Percentiles rank a stretch among this genome's conserved stretches.
Evolutionary conservation across 163 green algal species (phyloP).

Genomic region (Scenedesmus sp.): DNA sequence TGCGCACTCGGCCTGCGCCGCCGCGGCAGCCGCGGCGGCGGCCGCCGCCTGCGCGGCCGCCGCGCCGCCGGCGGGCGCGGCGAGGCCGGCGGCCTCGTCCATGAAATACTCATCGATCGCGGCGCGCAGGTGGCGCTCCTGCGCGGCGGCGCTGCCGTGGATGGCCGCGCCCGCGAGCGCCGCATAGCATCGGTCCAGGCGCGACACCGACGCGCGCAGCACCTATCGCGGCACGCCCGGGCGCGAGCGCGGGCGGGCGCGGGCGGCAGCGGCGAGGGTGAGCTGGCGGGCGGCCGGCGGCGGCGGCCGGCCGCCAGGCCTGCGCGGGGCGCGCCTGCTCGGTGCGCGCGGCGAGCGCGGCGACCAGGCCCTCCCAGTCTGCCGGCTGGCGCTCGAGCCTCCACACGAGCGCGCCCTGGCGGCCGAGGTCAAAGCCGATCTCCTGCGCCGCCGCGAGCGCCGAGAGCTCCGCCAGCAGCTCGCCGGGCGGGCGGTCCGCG

Average conservation of each 20-base stretch:
- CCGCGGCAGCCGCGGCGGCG: neutral
- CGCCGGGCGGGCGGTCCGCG: slow-evolving; percentile 23
- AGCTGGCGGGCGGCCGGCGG: too few relatives aligned
- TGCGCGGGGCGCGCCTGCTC: neutral
- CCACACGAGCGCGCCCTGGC: slow-evolving; percentile 52
- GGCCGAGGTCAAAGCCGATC: slow-evolving; percentile 67
- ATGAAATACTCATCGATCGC: slow-evolving; percentile 60
- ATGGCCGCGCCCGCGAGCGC: slow-evolving; percentile 55
- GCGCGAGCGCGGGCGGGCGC: too few relatives aligned
- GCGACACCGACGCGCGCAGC: slow-evolving; percentile 50
- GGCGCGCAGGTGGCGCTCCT: slow-evolving; percentile 50
- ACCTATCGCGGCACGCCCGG: slow-evolving; percentile 13
- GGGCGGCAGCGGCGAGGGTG: too few relatives aligned
- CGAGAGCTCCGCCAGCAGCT: slow-evolving; percentile 60
- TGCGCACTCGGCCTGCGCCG: too few relatives aligned
- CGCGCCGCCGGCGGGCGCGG: too few relatives aligned
- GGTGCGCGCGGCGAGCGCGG: slow-evolving; percentile 4
- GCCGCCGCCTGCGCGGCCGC: neutral
- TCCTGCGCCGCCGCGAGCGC: slow-evolving; percentile 53
- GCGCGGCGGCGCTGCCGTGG: slow-evolving; percentile 37
- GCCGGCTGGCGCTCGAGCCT: slow-evolving; percentile 42
- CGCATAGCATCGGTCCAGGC: slow-evolving; percentile 73
- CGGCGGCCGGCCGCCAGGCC: too few relatives aligned
- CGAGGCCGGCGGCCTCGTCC: neutral
- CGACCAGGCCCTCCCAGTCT: slow-evolving; percentile 54